Evolutionary conservation across 352 stramenopile genomes (phyloP).

Genomic region (Phytophthora cryptogea): DNA sequence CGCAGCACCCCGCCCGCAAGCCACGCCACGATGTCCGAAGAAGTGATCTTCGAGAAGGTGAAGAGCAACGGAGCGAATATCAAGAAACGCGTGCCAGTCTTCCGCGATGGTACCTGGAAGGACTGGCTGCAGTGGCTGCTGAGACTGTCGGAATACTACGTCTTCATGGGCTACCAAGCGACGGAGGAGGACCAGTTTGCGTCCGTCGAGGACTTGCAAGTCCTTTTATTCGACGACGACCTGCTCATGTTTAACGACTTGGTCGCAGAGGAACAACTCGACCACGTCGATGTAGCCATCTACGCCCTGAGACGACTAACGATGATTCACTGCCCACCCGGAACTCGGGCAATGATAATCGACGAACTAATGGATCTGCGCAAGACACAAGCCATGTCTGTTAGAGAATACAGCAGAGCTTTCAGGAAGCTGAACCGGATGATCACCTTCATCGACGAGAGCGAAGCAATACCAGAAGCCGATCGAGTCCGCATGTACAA

Average conservation of each 20-base stretch:
- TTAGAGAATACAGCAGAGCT: not conserved
- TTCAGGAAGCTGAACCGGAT: not conserved
- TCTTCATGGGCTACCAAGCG: not conserved
- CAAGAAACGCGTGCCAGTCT: not conserved
- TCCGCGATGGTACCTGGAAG: constrained; percentile 1
- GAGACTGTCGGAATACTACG: not conserved
- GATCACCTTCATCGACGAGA: constrained; percentile 3
- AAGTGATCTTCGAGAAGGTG: constrained; percentile 1
- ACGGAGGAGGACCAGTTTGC: not conserved
- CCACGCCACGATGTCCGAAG: not conserved
- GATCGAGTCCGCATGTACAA: constrained; percentile 3
- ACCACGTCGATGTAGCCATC: constrained; percentile 3
- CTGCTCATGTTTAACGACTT: constrained; percentile 4
- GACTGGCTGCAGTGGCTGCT: constrained; percentile 5
- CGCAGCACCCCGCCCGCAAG: not conserved
- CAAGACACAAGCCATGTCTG: not conserved
- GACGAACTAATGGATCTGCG: constrained; percentile 1
- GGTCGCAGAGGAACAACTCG: not conserved
- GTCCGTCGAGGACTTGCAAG: not conserved
- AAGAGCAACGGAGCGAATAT: not conserved
- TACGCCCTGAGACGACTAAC: not conserved
- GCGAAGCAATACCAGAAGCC: not conserved
- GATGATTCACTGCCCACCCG: constrained; percentile 3
- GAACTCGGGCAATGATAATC: constrained; percentile 2
- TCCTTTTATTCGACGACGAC: constrained; percentile 6